Base-by-base conservation (phyloP, 2,329 filamentous ascomycete genomes). In the Stachybotrys chartarum region DNA sequence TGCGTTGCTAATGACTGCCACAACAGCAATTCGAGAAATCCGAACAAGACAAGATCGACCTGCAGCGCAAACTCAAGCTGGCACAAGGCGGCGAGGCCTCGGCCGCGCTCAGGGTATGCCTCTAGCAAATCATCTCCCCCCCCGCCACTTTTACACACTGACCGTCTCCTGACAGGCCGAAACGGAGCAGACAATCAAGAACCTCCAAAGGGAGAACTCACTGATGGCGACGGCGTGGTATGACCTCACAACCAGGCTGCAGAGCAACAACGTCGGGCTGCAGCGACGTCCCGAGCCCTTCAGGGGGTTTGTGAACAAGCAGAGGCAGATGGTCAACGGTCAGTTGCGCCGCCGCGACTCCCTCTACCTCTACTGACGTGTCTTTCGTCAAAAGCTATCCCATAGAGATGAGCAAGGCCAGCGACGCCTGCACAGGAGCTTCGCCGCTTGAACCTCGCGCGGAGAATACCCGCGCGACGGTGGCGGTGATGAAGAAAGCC, bases 201-300 rank as follows among this genome's bases (percentile, higher is more conserved):
- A 86, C 62, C 80, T 95, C 57, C 82, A 88, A 68, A 83, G 87
- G 62, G 90, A 95, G 70, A 91, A 90, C 68, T 80, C 81, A 45
- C 79, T 94, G 66, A 90, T 95, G 64, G 78, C 86, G 30, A 88
- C 85, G n/a, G 90, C 90, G 2, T 95, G 89, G 89, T 92, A 92
- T 72, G 89, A 93, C 70, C 81, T 94, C 64, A 85, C 86, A 30
- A 86, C 80, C 66, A 80, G 90, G 53, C 72, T 95, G 62, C 90
- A 94, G 72, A 91, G 88, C 74, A 93, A 92, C 68, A 88, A 89
- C 59, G 86, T 93, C 47, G 84, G 90, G 54, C 73, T 95, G 59
- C 87, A 91, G 66, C 78, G 90, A 61, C 80, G 88, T 62, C 83
- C 84, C 62, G 88, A 93, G 63, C 81, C 82, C 62, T 87, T 89